Percentiles rank a stretch among this genome's conserved stretches.
These are phyloP conservation scores for Seiridium unicorne DNA, from an alignment of 2,329 filamentous ascomycete genomes.

Conservation along the genomic window DNA sequence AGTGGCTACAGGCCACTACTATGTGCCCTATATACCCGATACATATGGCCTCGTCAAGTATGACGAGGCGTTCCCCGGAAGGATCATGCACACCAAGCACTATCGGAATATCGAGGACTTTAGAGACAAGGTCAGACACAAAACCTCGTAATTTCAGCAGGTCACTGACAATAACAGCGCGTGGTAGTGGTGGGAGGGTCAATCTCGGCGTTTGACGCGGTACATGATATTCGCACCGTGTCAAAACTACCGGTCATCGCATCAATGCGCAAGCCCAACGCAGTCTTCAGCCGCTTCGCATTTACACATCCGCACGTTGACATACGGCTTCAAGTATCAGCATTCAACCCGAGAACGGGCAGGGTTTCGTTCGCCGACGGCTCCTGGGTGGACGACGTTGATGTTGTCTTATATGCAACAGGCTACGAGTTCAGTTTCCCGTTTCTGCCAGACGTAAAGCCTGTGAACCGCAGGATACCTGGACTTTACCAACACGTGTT, in stretches of 20 bases:
- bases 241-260: constrained; percentile 19
- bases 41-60: constrained; percentile 48
- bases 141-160: no score
- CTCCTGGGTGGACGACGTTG: constrained; percentile 48
- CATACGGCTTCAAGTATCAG: constrained; percentile 39
- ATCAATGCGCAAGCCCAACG: constrained; percentile 18
- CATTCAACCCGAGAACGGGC: constrained; percentile 33
- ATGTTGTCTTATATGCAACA: constrained; percentile 64
- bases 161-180: constrained; percentile 31
- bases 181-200: constrained; percentile 63
- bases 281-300: constrained; percentile 23
- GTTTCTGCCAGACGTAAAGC: constrained; percentile 51
- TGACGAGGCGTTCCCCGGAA: constrained; percentile 43
- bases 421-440: constrained; percentile 65
- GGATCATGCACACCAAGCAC: constrained; percentile 54
- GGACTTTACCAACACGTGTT: constrained; percentile 59
- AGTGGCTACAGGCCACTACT: constrained; percentile 60
- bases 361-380: constrained; percentile 58
- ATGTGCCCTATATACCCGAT: constrained; percentile 49
- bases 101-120: constrained; percentile 46
- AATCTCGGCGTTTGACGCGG: constrained; percentile 60
- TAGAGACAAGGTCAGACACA: constrained; percentile 36
- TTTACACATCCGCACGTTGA: constrained; percentile 20
- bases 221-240: constrained; percentile 17
- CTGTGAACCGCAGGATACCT: constrained; percentile 54